These are phyloP conservation scores for Ambrosia hybrid DNA, from an alignment of 140 eudicot species.

Conservation along the genomic window DNA sequence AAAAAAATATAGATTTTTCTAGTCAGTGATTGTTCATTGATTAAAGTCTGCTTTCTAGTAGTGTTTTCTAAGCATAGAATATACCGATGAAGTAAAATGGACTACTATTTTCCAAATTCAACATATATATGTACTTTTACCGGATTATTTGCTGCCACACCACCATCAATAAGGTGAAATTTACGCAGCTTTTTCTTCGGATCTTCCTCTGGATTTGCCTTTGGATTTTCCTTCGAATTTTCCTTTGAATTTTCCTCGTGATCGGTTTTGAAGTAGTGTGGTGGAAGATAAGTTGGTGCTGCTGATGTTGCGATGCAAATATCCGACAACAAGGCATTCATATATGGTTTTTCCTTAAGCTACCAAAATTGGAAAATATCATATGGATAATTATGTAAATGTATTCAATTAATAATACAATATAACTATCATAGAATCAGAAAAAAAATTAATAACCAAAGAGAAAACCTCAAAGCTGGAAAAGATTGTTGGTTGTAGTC, in stretches of 20 bases:
- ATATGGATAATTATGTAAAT: no score
- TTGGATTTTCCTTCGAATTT: no score
- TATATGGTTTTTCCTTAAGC: slow-evolving; percentile 26
- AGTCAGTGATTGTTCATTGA: no score
- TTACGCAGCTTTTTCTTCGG: slow-evolving; percentile 6
- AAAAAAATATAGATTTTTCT: no score
- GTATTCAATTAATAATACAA: no score
- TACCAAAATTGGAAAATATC: slow-evolving; percentile 4
- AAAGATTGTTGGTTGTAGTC: slow-evolving; percentile 53
- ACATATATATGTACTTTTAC: not conserved
- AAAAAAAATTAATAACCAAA: not conserved
- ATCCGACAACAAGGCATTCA: slow-evolving; percentile 50
- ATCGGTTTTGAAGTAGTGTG: slow-evolving; percentile 36
- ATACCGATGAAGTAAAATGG: not conserved
- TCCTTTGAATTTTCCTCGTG: not conserved
- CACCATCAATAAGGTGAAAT: slow-evolving; percentile 59
- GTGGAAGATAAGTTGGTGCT: slow-evolving; percentile 51
- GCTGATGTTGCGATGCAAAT: slow-evolving; percentile 74
- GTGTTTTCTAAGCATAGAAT: no score
- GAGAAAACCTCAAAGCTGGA: slow-evolving; percentile 47
- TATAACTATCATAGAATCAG: no score
- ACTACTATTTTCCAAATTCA: not conserved
- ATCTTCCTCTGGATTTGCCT: no score
- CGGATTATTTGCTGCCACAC: slow-evolving; percentile 21
- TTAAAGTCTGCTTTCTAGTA: no score